phyloP scores from a whole-genome alignment of 129 eudicot genomes.

The Tanacetum coccineum region DNA sequence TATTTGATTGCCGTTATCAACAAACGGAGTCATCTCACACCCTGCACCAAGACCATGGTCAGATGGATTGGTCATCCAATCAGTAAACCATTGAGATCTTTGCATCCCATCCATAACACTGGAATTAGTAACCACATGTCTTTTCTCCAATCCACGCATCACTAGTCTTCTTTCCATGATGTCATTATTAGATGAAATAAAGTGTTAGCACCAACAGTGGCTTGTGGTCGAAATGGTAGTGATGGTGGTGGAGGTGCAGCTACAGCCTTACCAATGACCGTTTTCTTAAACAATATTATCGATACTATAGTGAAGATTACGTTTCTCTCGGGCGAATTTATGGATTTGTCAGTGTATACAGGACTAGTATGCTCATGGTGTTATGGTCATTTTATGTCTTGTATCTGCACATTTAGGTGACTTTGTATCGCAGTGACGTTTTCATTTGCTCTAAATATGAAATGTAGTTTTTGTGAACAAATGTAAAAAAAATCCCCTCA shows the following conservation, averaged over 20 bases:
- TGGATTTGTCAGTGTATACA: too few relatives aligned
- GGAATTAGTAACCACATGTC: conserved; percentile 22
- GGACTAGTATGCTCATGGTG: too few relatives aligned
- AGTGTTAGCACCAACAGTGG: conserved; percentile 5
- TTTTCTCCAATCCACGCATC: conserved; percentile 28
- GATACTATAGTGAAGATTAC: too few relatives aligned
- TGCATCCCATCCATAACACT: conserved; percentile 23
- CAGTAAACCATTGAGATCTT: conserved; percentile 33
- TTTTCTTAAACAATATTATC: too few relatives aligned
- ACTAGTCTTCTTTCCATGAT: conserved; percentile 19
- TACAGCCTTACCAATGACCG: conserved; percentile 2
- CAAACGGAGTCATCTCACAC: conserved; percentile 31
- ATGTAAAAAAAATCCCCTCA: too few relatives aligned
- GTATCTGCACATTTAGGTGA: too few relatives aligned
- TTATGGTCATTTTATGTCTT: too few relatives aligned
- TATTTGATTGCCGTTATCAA: conserved; percentile 16
- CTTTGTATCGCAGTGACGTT: too few relatives aligned
- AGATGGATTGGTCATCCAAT: conserved; percentile 33
- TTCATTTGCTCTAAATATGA: too few relatives aligned
- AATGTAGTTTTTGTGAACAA: too few relatives aligned
- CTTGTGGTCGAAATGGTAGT: conserved; percentile 7
- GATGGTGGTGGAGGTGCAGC: conserved; percentile 3
- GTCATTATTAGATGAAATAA: conserved; percentile 5
- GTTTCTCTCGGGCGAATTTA: too few relatives aligned
- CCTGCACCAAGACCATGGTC: conserved; percentile 34